These are phyloP conservation scores for Daucus carota DNA, from an alignment of 129 eudicot genomes.

Conservation along the genomic window DNA sequence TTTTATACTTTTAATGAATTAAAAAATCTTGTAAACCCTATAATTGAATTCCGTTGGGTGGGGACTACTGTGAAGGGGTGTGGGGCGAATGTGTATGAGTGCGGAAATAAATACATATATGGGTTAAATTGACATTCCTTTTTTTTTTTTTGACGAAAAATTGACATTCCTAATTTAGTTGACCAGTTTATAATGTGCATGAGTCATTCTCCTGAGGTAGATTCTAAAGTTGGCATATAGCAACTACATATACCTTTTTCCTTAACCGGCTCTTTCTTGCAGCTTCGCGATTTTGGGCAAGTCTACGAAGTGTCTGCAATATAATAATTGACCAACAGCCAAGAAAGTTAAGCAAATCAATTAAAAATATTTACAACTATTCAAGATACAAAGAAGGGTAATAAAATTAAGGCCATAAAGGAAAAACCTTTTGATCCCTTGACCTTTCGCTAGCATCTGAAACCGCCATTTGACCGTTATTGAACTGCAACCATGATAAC, in stretches of 20 bases:
- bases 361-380: background rate
- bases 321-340: background rate
- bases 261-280: constrained; percentile 16
- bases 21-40: background rate
- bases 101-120: background rate
- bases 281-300: constrained; percentile 15
- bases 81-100: background rate
- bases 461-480: constrained; percentile 43
- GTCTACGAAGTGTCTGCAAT: constrained; percentile 13
- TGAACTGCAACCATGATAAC: constrained; percentile 40
- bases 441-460: constrained; percentile 80
- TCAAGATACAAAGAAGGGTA: background rate
- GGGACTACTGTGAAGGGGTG: background rate
- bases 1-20: background rate
- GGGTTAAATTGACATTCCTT: background rate
- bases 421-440: constrained; percentile 76
- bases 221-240: background rate
- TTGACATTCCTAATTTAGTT: background rate
- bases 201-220: background rate
- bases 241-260: constrained; percentile 1
- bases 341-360: background rate
- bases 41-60: background rate
- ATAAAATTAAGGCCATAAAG: background rate
- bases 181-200: background rate
- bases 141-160: no score